Evolutionary conservation across 2,329 filamentous ascomycete species (phyloP).

Genomic region (Trichoderma guizhouense): DNA sequence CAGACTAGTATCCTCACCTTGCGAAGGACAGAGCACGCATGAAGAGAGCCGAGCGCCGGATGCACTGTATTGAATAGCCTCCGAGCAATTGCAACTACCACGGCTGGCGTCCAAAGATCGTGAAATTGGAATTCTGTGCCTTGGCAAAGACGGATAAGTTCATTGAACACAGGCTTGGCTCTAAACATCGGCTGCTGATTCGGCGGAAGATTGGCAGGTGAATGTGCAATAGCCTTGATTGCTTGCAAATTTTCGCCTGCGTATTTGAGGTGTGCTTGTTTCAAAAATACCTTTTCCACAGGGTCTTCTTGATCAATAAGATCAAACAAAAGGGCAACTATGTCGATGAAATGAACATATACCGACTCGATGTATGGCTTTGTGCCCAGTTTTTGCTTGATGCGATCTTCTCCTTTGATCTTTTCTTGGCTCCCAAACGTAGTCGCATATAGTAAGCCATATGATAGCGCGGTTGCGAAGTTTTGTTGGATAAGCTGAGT

Average conservation of each 20-base stretch:
- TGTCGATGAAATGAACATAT: conserved; percentile 68
- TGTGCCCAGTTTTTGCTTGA: conserved; percentile 67
- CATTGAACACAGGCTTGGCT: conserved; percentile 69
- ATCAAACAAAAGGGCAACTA: conserved; percentile 72
- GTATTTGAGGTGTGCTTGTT: conserved; percentile 54
- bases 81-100: conserved; percentile 71
- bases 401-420: conserved; percentile 58
- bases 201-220: conserved; percentile 62
- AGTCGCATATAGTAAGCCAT: conserved; percentile 66
- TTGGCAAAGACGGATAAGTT: conserved; percentile 75
- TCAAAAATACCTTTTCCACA: conserved; percentile 64
- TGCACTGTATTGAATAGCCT: conserved; percentile 78
- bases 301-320: conserved; percentile 74
- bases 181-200: conserved; percentile 87
- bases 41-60: conserved; percentile 77
- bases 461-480: conserved; percentile 78
- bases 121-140: conserved; percentile 62
- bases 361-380: conserved; percentile 62
- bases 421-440: conserved; percentile 33
- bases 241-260: conserved; percentile 62
- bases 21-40: conserved; percentile 81
- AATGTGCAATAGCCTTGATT: conserved; percentile 68
- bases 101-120: conserved; percentile 71
- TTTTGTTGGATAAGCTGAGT: conserved; percentile 59
- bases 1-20: conserved; percentile 80